phyloP scores from a whole-genome alignment of 2,329 filamentous ascomycete genomes.

The Elsinoe australis region DNA sequence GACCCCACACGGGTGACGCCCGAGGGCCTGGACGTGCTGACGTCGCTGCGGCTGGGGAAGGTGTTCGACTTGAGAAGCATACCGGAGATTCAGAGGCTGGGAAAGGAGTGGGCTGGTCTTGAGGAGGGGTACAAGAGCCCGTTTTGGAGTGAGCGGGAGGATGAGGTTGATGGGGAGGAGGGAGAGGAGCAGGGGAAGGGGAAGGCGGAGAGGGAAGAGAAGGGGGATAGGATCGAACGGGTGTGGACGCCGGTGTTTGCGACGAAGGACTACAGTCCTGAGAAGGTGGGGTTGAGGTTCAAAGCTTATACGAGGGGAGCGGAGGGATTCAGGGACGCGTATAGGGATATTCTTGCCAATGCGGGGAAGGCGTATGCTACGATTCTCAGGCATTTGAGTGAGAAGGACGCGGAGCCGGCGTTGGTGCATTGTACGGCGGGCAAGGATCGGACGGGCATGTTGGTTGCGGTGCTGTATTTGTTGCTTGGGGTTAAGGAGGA shows the following conservation, averaged over 20 bases:
- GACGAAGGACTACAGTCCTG: slow-evolving; percentile 54
- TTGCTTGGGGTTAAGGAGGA: slow-evolving; percentile 55
- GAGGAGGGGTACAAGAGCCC: too few relatives aligned
- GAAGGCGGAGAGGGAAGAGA: slow-evolving; percentile 34
- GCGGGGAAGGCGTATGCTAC: slow-evolving; percentile 48
- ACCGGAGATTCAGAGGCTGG: slow-evolving; percentile 48
- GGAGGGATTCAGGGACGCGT: slow-evolving; percentile 57
- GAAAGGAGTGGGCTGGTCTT: slow-evolving; percentile 29
- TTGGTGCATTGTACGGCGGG: slow-evolving; percentile 69
- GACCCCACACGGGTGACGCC: slow-evolving; percentile 54
- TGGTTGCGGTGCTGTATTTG: slow-evolving; percentile 58
- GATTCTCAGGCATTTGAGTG: slow-evolving; percentile 54
- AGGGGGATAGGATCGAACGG: slow-evolving; percentile 45
- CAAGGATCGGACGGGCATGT: slow-evolving; percentile 68
- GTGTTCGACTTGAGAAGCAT: slow-evolving; percentile 62
- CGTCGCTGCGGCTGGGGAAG: slow-evolving; percentile 50
- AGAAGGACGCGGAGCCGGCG: slow-evolving; percentile 36
- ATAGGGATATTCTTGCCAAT: slow-evolving; percentile 51
- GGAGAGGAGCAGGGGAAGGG: slow-evolving; percentile 29
- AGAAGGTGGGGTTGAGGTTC: slow-evolving; percentile 54
- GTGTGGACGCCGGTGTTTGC: slow-evolving; percentile 59
- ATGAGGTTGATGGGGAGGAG: too few relatives aligned
- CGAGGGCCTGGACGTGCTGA: slow-evolving; percentile 47
- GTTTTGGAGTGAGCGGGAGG: too few relatives aligned
- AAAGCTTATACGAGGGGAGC: slow-evolving; percentile 51